These are phyloP conservation scores for Saccharomyces hybrid DNA, from an alignment of 1,139 yeast genomes.

Conservation along the genomic window DNA sequence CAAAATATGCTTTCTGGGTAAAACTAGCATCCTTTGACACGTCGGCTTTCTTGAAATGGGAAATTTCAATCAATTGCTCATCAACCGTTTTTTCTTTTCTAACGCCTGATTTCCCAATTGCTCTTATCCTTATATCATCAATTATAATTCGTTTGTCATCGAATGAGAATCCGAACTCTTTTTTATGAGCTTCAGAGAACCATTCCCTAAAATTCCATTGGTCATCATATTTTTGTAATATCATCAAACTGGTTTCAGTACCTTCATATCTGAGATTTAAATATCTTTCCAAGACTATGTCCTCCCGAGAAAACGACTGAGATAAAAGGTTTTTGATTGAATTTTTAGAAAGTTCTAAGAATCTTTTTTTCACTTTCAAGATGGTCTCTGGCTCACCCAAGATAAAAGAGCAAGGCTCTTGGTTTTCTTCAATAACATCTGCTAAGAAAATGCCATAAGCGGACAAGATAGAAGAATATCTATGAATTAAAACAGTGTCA, in stretches of 20 bases:
- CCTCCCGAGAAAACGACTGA: constrained; percentile 36
- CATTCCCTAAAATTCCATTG: constrained; percentile 35
- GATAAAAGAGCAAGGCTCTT: constrained; percentile 46
- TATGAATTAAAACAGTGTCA: constrained; percentile 41
- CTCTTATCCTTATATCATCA: constrained; percentile 75
- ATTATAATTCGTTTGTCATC: constrained; percentile 55
- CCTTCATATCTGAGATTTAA: constrained; percentile 80
- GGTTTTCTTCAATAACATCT: constrained; percentile 57
- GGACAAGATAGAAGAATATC: constrained; percentile 47
- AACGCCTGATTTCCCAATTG: constrained; percentile 43
- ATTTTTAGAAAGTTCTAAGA: constrained; percentile 24
- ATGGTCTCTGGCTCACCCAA: constrained; percentile 30
- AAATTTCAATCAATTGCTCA: constrained; percentile 31
- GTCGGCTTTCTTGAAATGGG: constrained; percentile 13
- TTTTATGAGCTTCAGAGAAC: constrained; percentile 47
- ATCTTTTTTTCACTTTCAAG: constrained; percentile 31
- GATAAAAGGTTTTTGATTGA: constrained; percentile 32
- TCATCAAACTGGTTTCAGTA: constrained; percentile 79
- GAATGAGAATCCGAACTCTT: constrained; percentile 65
- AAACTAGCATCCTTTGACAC: constrained; percentile 25
- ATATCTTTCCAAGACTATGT: constrained; percentile 50
- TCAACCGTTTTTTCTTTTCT: constrained; percentile 34
- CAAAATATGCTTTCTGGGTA: constrained; percentile 43
- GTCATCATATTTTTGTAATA: no score
- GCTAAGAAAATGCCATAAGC: constrained; percentile 53